Evolutionary conservation across 2,329 filamentous ascomycete species (phyloP).

Genomic region (Pseudocercospora cruenta): DNA sequence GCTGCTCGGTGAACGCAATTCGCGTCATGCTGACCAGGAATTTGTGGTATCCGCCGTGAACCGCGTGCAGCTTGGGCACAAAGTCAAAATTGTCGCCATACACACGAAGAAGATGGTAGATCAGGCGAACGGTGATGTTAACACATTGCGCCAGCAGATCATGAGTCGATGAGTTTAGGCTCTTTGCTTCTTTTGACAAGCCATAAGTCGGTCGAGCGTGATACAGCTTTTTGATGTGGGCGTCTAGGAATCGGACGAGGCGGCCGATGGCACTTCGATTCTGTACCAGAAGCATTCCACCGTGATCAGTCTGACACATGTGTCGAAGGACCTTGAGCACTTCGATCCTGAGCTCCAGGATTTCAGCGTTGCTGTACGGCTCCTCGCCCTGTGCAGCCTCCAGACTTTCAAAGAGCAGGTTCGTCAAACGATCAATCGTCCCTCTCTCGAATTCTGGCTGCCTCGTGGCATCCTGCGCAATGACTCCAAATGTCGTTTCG

Average conservation of each 20-base stretch:
- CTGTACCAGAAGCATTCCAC: constrained; percentile 65
- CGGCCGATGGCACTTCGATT: constrained; percentile 74
- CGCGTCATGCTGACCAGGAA: constrained; percentile 80
- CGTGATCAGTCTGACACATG: constrained; percentile 66
- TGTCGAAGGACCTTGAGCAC: constrained; percentile 54
- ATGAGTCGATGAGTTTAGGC: constrained; percentile 36
- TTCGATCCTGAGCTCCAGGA: constrained; percentile 52
- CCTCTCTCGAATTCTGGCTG: constrained; percentile 44
- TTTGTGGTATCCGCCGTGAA: constrained; percentile 76
- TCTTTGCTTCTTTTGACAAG: neutral
- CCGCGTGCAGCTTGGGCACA: constrained; percentile 69
- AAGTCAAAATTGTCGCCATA: constrained; percentile 67
- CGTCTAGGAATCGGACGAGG: constrained; percentile 74
- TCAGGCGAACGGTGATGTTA: constrained; percentile 63
- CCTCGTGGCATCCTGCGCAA: constrained; percentile 53
- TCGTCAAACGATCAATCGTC: constrained; percentile 66
- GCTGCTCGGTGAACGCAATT: constrained; percentile 81
- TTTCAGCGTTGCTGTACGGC: constrained; percentile 43
- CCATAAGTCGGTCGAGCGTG: constrained; percentile 32
- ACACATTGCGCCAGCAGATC: constrained; percentile 53
- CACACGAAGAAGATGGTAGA: constrained; percentile 61
- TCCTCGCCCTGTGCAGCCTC: constrained; percentile 46
- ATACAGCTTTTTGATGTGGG: constrained; percentile 68
- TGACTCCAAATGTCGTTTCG: constrained; percentile 67
- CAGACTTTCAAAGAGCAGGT: constrained; percentile 63